These are phyloP conservation scores for Russula brevipes DNA, from an alignment of 768 basidiomycete species.

Conservation along the genomic window DNA sequence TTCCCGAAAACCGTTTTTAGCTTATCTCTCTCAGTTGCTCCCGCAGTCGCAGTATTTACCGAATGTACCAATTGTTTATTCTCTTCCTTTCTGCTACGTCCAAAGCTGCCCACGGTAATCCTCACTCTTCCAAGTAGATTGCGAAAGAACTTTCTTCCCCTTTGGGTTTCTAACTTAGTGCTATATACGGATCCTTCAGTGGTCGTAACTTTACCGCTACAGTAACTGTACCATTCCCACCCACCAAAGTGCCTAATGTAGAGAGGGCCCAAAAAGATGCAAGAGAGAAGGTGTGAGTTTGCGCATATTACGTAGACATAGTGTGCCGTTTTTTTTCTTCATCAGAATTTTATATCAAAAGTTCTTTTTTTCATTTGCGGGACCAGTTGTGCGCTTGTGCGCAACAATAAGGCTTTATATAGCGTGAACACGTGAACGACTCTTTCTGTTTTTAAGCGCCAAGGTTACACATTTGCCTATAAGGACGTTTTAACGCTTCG, in stretches of 20 bases:
- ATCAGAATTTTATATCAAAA: neutral
- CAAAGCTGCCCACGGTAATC: neutral
- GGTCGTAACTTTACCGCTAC: neutral
- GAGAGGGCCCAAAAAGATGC: neutral
- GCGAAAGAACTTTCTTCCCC: neutral
- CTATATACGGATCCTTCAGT: neutral
- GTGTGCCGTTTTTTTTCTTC: neutral
- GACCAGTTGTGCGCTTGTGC: too few species aligned
- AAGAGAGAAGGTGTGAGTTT: neutral
- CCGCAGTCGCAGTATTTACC: neutral
- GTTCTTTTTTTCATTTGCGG: too few species aligned
- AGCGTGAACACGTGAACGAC: neutral
- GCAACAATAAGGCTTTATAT: neutral
- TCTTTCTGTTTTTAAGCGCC: too few species aligned
- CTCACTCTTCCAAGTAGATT: neutral
- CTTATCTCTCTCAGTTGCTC: neutral
- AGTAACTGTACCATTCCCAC: neutral
- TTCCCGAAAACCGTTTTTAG: neutral
- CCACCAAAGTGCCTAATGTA: slow-evolving; percentile 2
- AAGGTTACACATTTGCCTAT: too few species aligned
- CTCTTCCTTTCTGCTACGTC: neutral
- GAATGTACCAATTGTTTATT: slow-evolving; percentile 10
- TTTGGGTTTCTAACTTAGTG: neutral
- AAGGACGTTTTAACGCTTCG: too few species aligned
- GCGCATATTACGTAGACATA: neutral